Conservation (phyloP, 169 alveolate genomes). For the Cryptosporidium felis region DNA sequence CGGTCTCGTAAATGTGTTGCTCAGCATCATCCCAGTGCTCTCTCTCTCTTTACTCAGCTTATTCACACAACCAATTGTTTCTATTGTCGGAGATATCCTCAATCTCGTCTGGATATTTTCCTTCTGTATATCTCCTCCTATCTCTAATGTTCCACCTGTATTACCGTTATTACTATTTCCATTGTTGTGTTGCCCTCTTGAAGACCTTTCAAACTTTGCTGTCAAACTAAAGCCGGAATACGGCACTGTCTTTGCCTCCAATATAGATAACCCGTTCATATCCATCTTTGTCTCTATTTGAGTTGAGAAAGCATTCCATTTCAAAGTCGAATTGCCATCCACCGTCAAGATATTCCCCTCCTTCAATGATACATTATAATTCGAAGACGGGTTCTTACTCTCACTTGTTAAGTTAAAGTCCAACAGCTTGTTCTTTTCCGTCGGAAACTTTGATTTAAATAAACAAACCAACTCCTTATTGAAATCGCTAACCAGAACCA, state of each 20-base stretch:
- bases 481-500: conserved; percentile 52
- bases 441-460: conserved; percentile 44
- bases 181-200: no score
- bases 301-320: conserved; percentile 15
- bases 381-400: conserved; percentile 38
- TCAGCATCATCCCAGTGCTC: conserved; percentile 5
- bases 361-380: not conserved
- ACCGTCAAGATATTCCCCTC: not conserved
- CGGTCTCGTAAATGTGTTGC: conserved; percentile 7
- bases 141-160: not conserved
- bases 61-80: conserved; percentile 9
- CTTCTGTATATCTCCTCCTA: conserved; percentile 27
- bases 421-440: conserved; percentile 14
- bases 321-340: conserved; percentile 47
- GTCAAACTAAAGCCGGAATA: conserved; percentile 10
- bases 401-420: conserved; percentile 44
- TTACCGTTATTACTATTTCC: no score
- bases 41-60: conserved; percentile 19
- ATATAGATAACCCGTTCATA: conserved; percentile 31
- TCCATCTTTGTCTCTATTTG: conserved; percentile 62
- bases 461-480: conserved; percentile 32
- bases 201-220: conserved; percentile 26
- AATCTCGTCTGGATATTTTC: conserved; percentile 22
- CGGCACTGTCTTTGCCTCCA: conserved; percentile 34
- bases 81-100: conserved; percentile 33